Evolutionary conservation across 2,329 filamentous ascomycete species (phyloP).

Genomic region (Tolypocladium ovalisporum): DNA sequence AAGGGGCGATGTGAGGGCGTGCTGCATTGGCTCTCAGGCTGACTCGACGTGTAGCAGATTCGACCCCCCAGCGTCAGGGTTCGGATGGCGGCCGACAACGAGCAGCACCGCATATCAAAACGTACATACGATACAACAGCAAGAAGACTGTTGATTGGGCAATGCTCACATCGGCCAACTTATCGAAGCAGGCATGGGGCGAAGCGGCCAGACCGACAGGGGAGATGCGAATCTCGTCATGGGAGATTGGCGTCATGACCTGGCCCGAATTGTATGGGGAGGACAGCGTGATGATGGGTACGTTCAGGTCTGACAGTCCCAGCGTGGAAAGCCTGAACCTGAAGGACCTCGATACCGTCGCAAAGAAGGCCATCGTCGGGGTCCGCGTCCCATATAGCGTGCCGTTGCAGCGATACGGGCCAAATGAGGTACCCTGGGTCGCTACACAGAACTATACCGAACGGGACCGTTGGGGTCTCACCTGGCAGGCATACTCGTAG

Average conservation of each 20-base stretch:
- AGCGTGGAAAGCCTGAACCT: constrained; percentile 4
- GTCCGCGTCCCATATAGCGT: constrained; percentile 75
- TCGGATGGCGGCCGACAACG: constrained; percentile 49
- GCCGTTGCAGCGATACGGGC: constrained; percentile 56
- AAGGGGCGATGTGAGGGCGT: neutral
- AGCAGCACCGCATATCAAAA: constrained; percentile 84
- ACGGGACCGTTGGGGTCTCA: constrained; percentile 47
- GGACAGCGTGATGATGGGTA: constrained; percentile 51
- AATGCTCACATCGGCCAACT: constrained; percentile 78
- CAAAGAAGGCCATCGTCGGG: constrained; percentile 40
- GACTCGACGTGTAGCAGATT: constrained; percentile 10
- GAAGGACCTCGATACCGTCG: constrained; percentile 10
- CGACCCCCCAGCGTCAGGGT: constrained; percentile 10
- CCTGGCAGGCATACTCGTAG: constrained; percentile 23
- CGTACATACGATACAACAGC: constrained; percentile 60
- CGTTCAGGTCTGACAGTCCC: constrained; percentile 53
- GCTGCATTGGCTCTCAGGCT: neutral
- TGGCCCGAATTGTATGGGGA: constrained; percentile 56
- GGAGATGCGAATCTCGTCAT: constrained; percentile 64
- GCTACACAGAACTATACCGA: constrained; percentile 48
- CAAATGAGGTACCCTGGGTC: constrained; percentile 65
- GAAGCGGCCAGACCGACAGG: constrained; percentile 44
- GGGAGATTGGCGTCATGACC: constrained; percentile 72
- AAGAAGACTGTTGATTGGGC: constrained; percentile 63
- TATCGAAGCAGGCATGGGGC: constrained; percentile 86